Evolutionary conservation across 225 moss, liverwort and hornwort species (phyloP), one percentile per base, ranked within the genome.

Genomic region (Asterella californica): DNA sequence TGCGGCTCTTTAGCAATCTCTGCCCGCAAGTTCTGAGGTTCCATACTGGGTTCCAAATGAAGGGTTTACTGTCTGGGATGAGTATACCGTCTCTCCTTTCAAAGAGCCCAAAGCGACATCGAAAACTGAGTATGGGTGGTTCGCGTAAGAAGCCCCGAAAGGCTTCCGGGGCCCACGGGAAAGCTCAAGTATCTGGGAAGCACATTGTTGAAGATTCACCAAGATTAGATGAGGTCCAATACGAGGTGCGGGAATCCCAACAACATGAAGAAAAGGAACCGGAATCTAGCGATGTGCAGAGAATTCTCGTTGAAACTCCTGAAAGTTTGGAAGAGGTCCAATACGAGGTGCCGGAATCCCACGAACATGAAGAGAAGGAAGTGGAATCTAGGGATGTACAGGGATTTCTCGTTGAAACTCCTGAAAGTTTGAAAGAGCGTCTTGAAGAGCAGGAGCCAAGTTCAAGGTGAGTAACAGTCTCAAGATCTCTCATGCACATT

Each of bases 31-130:
- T 42, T 24, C 37, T 19, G 48, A 46, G 64, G 27, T 33, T 53
- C 17, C 32, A 30, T 17, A 50, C 22, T 1, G 53, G 53, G n/a
- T 21, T 30, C 21, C 33, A 52, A 42, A 87, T 87, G 87, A 87
- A 82, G 79, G 87, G 87, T 46, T 27, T 87, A 34, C 76, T 87
- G 46, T 53, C 82, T 29, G 84, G 84, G 30, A 84, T 72, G 45
- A 81, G 72, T 70, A 78, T 86, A 37, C 69, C 86, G 38, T 73
- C 77, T 49, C 69, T 84, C 27, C 38, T 80, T 14, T 34, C 84
- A 0, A 82, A 76, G 84, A 79, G 84, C 46, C 76, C 76, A 55
- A 84, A 87, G 76, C 81, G 86, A 68, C 86, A 74, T 32, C 75
- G 75, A 27, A 83, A 75, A 6, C 32, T 37, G 14, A 61, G 66